phyloP scores from a whole-genome alignment of 1,284 basidiomycete species.

The Leccinum huronense region DNA sequence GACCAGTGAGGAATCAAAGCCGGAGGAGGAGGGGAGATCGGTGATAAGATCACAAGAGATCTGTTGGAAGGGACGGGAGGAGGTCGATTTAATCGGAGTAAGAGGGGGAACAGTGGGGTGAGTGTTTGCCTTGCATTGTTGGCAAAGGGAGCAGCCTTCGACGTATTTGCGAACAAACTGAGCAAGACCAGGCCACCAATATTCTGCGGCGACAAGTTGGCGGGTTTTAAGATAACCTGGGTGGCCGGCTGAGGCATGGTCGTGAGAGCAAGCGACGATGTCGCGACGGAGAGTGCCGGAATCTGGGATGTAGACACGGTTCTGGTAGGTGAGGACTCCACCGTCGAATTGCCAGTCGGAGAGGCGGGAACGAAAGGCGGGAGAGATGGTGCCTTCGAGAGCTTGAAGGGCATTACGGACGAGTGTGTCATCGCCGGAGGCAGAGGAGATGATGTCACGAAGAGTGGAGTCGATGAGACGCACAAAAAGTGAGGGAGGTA shows the following conservation, averaged over 20 bases:
- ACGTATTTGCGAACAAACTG: neutral
- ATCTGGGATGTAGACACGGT: neutral
- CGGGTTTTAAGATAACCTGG: neutral
- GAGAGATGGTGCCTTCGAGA: neutral
- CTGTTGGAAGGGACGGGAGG: no score
- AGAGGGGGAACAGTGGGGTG: no score
- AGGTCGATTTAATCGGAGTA: no score
- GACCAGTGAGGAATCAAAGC: no score
- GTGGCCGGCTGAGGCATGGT: neutral
- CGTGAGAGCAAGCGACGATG: neutral
- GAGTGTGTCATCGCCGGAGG: neutral
- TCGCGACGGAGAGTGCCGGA: no score
- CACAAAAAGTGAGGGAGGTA: neutral
- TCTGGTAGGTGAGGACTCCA: neutral
- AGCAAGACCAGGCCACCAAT: neutral
- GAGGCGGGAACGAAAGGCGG: neutral
- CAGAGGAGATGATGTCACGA: rapidly evolving
- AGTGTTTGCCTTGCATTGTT: no score
- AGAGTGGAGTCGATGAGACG: neutral
- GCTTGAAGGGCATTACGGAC: neutral
- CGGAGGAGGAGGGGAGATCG: no score
- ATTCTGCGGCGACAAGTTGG: neutral
- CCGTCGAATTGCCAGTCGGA: neutral
- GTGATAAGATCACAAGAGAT: no score
- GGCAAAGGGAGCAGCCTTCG: neutral